Percentiles rank a stretch among this genome's conserved stretches.
Evolutionary conservation across 768 basidiomycete genomes (phyloP).

Genomic region (Leccinellum rugosiceps): DNA sequence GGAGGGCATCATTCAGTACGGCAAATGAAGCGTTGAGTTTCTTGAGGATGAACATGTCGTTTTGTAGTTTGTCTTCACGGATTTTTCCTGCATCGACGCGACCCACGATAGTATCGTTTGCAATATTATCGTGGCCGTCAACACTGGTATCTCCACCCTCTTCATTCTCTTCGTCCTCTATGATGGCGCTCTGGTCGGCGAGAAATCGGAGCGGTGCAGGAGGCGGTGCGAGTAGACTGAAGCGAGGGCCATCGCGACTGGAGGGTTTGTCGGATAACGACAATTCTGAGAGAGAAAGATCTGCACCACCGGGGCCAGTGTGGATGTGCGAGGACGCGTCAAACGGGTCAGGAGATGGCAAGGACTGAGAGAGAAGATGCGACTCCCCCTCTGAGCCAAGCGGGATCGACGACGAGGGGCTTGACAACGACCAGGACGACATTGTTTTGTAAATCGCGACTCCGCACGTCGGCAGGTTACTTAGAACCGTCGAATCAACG

Average conservation of each 20-base stretch:
- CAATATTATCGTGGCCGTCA: constrained; percentile 15
- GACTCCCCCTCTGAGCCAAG: constrained; percentile 29
- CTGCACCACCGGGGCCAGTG: constrained; percentile 44
- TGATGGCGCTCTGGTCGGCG: constrained; percentile 24
- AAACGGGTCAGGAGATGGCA: constrained; percentile 32
- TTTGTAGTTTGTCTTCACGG: constrained; percentile 71
- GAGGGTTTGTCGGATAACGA: constrained; percentile 38
- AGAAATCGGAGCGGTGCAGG: constrained; percentile 15
- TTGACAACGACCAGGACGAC: constrained; percentile 31
- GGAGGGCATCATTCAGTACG: constrained; percentile 63
- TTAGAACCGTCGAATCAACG: too few relatives aligned
- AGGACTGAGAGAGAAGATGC: constrained; percentile 47
- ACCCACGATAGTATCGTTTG: constrained; percentile 24
- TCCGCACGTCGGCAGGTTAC: too few relatives aligned
- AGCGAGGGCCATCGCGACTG: constrained; percentile 30
- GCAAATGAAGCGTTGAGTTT: constrained; percentile 73
- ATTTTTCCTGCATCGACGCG: constrained; percentile 31
- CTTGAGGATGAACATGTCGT: constrained; percentile 67
- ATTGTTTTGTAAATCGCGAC: constrained; percentile 10
- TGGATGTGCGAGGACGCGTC: constrained; percentile 30
- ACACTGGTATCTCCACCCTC: constrained; percentile 7
- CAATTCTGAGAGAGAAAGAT: constrained; percentile 58
- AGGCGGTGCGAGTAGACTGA: constrained; percentile 32
- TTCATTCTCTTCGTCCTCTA: constrained; percentile 23
- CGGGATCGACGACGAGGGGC: constrained; percentile 28